Evolutionary conservation across 306 rosid genomes (phyloP).

Genomic region (Ochetophila trinervis): DNA sequence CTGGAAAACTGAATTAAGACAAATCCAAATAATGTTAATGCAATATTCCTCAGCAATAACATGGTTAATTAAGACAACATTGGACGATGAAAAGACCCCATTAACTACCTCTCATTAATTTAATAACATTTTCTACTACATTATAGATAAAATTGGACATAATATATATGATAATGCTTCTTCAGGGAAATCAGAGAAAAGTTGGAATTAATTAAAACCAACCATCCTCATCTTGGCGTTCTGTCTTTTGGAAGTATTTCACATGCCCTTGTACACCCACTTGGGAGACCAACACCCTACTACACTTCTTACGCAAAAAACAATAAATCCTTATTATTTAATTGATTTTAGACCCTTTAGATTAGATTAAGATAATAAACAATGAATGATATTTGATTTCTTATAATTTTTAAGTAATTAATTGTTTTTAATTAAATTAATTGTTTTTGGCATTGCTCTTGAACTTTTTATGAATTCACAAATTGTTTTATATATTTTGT

Average conservation of each 20-base stretch:
- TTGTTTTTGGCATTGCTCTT: no score
- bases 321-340: not conserved
- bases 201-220: not conserved
- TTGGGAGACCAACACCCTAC: slow-evolving; percentile 16
- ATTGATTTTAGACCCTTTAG: not conserved
- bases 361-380: no score
- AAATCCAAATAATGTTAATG: no score
- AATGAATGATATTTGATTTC: no score
- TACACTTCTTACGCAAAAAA: not conserved
- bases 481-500: no score
- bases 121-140: not conserved
- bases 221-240: not conserved
- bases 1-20: no score
- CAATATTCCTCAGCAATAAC: no score
- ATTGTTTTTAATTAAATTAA: no score
- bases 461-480: no score
- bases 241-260: not conserved
- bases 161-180: not conserved
- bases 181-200: not conserved
- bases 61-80: not conserved
- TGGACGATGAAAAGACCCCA: not conserved
- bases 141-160: no score
- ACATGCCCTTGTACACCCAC: slow-evolving; percentile 13
- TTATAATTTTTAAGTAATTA: no score
- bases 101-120: not conserved